A percentile compares a stretch with the other conserved stretches of the same genome.
phyloP scores from a whole-genome alignment of 805 yeast genomes.

The Zygosaccharomyces gambellarensis region DNA sequence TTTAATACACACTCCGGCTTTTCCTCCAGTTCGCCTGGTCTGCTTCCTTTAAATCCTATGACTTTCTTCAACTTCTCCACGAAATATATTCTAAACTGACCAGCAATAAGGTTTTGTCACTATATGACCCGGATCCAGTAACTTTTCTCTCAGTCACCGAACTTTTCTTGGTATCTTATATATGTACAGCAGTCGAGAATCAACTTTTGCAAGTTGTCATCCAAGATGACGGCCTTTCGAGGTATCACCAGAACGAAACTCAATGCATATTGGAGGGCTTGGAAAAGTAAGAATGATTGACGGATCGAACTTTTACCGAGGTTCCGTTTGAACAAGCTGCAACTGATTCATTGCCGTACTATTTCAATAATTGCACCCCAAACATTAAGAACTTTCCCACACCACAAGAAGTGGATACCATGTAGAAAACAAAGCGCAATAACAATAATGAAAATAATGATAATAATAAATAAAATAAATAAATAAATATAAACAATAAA shows the following conservation, averaged over 20 bases:
- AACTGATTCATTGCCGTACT: background rate
- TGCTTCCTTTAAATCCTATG: no score
- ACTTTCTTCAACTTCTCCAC: no score
- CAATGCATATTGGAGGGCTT: background rate
- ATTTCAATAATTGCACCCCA: no score
- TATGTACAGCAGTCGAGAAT: background rate
- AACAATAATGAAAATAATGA: background rate
- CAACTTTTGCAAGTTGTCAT: background rate
- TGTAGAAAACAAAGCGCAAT: background rate
- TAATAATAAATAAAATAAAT: slow-evolving; percentile 6
- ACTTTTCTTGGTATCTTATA: background rate
- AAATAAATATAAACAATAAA: slow-evolving; percentile 12
- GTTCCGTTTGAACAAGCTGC: background rate
- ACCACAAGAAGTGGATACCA: background rate
- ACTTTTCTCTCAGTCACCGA: no score
- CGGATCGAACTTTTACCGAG: background rate
- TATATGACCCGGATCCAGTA: no score
- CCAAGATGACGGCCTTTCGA: background rate
- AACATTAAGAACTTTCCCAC: no score
- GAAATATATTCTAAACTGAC: no score
- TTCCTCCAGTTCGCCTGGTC: no score
- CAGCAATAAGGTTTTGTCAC: no score
- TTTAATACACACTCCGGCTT: no score
- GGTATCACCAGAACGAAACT: background rate
- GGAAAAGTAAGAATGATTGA: background rate